Percentiles rank a stretch among this genome's conserved stretches.
phyloP scores from a whole-genome alignment of 2,329 filamentous ascomycete species.

The Teratosphaeriaceae sp. region DNA sequence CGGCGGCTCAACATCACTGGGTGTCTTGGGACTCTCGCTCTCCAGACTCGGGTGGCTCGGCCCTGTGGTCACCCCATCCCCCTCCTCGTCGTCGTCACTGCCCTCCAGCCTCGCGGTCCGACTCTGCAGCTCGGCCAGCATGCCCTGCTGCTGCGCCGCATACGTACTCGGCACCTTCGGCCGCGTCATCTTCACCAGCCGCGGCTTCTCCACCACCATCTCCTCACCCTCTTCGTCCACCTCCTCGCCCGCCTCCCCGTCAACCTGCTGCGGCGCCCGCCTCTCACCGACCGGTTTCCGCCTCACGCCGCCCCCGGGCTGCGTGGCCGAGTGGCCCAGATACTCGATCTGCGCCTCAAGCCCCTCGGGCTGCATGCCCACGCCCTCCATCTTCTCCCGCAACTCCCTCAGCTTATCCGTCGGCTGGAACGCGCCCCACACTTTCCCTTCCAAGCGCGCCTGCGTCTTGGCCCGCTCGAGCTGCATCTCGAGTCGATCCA shows the following conservation, averaged over 20 bases:
- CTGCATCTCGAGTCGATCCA: slow-evolving; percentile 91
- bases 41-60: slow-evolving; percentile 70
- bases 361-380: slow-evolving; percentile 32
- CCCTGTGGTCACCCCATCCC: slow-evolving; percentile 64
- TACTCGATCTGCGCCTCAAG: slow-evolving; percentile 56
- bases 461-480: slow-evolving; percentile 96
- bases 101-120: slow-evolving; percentile 52
- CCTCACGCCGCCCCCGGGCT: slow-evolving; percentile 32
- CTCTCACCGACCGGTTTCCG: slow-evolving; percentile 31
- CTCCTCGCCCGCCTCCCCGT: slow-evolving; percentile 37
- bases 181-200: slow-evolving; percentile 70
- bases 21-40: slow-evolving; percentile 61
- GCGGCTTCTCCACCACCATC: slow-evolving; percentile 69
- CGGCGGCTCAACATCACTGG: slow-evolving; percentile 50
- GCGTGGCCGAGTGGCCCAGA: slow-evolving; percentile 44
- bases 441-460: slow-evolving; percentile 89
- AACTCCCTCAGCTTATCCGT: slow-evolving; percentile 88
- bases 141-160: slow-evolving; percentile 47
- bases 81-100: slow-evolving; percentile 64
- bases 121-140: slow-evolving; percentile 64
- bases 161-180: slow-evolving; percentile 58
- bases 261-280: slow-evolving; percentile 50
- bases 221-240: slow-evolving; percentile 56
- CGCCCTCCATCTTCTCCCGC: slow-evolving; percentile 87
- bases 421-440: slow-evolving; percentile 77